Base-by-base conservation (phyloP, 805 yeast species). In the Candida fluviatilis region DNA sequence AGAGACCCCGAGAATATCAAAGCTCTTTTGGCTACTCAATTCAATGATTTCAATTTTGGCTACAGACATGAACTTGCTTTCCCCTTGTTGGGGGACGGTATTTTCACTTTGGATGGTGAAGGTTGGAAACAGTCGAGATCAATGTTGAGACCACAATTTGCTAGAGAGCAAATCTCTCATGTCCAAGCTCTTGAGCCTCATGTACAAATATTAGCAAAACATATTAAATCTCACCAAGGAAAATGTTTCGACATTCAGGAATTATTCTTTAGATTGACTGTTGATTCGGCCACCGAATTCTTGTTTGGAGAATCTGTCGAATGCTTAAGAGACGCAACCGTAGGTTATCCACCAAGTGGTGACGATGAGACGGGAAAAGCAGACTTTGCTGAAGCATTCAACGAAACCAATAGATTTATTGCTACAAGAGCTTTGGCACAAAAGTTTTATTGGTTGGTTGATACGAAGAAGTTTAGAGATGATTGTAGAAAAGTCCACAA, bases 251-350 rank as follows among this genome's bases (percentile, higher is more conserved):
- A 63, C 41, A 42, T 62, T 27, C 69, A 63, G 36, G 64, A 62
- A 24, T 55, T 61, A 34, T 58, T 62, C 38, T 58, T 56, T 42
- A 53, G 50, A 31, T 56, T 65, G 21, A 64, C 71, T 8, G 57
- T 66, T 36, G 72, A 66, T 46, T 55, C 70, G 18, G 58, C 71
- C 4, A 51, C 68, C 5, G 71, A 65, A 42, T 64, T 66, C 45
- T 52, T 66, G 37, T 64, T 66, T 47, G 72, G 71, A 13, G 63
- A 62, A 41, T 49, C 62, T 18, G 60, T 58, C 19, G 52, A 46
- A 19, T 44, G 59, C 6, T 53, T 63, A 39, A 26, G 24, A 23
- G 35, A 33, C 13, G 35, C 7, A 8, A n/a, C 27, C 5, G 17
- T 33, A 14, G 35, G 35, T 5, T 33, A 33, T 16, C 17, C 28